Evolutionary conservation across 2,329 filamentous ascomycete genomes (phyloP), one percentile per base, ranked within the genome.

Genomic region (Fusarium nisikadoi): DNA sequence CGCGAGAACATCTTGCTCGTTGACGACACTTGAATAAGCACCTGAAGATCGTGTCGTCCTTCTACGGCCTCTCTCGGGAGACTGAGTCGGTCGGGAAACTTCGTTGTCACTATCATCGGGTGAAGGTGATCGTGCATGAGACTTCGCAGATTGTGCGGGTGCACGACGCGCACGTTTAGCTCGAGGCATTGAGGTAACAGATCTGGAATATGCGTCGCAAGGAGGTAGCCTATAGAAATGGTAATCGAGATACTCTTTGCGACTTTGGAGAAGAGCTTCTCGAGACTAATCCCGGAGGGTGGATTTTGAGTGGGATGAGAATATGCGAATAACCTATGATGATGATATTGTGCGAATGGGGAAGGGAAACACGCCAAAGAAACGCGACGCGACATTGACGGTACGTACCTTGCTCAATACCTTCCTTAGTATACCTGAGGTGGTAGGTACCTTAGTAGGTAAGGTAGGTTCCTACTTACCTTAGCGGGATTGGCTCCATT

Each of bases 361-460:
- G 68, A 65, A 74, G 69, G 59, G 75, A 76, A 74, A 79, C 73
- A 75, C 72, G 72, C 62, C 74, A 68, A 65, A 43, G 54, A 73
- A 54, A 66, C 79, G 79, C 79, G 79, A 78, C 78, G 77, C 72
- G 79, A 79, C 72, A 73, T 56, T n/a, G 17, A 41, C 45, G 73
- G 71, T 73, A 72, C 66, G 61, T 65, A 63, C 27, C 23, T 25
- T 25, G 23, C 23, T 25, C 23, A 25, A 25, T 25, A 25, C 23
- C 23, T 25, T 25, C 23, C 23, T 25, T 25, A 5, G 23, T 25
- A 25, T 25, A 25, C 23, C 23, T 25, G 23, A 25, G 23, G n/a
- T n/a, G n/a, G n/a, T n/a, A n/a, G n/a, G n/a, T n/a, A n/a, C n/a
- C n/a, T n/a, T n/a, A n/a, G n/a, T n/a, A n/a, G n/a, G 23, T 25